These are phyloP conservation scores for Leptographium wingfieldii DNA, from an alignment of 2,329 filamentous ascomycete species.

Conservation along the genomic window DNA sequence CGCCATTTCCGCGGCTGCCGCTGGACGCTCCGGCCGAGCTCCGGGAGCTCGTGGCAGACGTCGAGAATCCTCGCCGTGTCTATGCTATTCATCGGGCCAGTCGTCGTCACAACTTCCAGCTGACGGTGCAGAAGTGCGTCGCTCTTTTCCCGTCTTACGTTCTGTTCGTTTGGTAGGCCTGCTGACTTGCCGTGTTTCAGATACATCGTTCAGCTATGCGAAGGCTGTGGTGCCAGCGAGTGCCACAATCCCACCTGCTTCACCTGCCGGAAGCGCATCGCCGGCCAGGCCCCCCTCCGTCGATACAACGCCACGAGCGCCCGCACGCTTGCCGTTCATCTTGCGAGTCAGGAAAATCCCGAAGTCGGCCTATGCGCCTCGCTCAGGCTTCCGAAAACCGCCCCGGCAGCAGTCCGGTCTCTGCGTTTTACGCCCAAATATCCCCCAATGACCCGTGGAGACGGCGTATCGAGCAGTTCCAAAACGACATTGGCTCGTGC, in stretches of 20 bases:
- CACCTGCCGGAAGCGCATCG: slow-evolving; percentile 57
- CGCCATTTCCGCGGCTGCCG: slow-evolving; percentile 46
- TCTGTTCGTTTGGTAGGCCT: neutral
- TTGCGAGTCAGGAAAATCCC: slow-evolving; percentile 70
- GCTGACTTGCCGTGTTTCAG: slow-evolving; percentile 28
- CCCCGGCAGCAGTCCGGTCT: slow-evolving; percentile 32
- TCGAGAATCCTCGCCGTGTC: slow-evolving; percentile 48
- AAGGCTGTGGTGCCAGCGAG: slow-evolving; percentile 57
- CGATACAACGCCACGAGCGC: slow-evolving; percentile 74
- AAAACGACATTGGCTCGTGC: neutral
- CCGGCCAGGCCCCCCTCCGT: slow-evolving; percentile 56
- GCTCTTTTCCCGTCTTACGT: neutral
- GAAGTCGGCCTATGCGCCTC: slow-evolving; percentile 54
- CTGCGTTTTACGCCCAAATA: slow-evolving; percentile 31
- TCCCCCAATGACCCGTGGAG: slow-evolving; percentile 11
- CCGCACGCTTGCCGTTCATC: slow-evolving; percentile 64
- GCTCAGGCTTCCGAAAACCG: slow-evolving; percentile 28
- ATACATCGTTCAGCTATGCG: slow-evolving; percentile 69
- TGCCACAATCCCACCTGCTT: slow-evolving; percentile 73
- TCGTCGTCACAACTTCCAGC: slow-evolving; percentile 51
- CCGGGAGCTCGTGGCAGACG: slow-evolving; percentile 38
- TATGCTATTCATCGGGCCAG: slow-evolving; percentile 49
- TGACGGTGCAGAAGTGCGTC: slow-evolving; percentile 50
- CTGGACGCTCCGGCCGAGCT: slow-evolving; percentile 47
- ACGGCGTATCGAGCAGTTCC: neutral